Percentiles rank a stretch among this genome's conserved stretches.
Conservation (phyloP, 2,329 filamentous ascomycete genomes). For the Fusarium acutatum region DNA sequence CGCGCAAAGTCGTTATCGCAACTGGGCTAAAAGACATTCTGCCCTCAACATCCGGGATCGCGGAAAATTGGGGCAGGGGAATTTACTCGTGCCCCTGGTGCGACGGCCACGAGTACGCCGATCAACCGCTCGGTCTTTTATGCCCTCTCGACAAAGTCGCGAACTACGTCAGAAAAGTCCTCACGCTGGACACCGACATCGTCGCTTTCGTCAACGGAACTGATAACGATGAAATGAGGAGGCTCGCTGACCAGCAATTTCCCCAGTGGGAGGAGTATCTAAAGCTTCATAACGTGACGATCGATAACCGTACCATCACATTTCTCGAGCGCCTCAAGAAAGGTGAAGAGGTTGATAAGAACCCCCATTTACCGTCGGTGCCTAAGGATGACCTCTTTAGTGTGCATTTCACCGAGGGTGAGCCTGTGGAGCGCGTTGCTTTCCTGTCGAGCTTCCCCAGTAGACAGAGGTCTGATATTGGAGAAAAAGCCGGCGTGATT, state of each 20-base stretch:
- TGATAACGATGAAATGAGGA: conserved; percentile 55
- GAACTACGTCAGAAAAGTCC: conserved; percentile 58
- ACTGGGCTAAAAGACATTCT: conserved; percentile 66
- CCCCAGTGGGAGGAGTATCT: conserved; percentile 61
- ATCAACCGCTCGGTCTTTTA: conserved; percentile 65
- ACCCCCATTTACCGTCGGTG: conserved; percentile 53
- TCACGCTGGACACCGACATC: conserved; percentile 64
- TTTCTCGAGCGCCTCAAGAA: conserved; percentile 57
- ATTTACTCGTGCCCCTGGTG: conserved; percentile 74
- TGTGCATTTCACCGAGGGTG: conserved; percentile 60
- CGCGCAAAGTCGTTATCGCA: conserved; percentile 65
- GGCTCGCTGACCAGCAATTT: conserved; percentile 49
- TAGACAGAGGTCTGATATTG: conserved; percentile 58
- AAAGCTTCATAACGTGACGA: conserved; percentile 56
- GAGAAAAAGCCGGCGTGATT: conserved; percentile 56
- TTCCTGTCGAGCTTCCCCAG: conserved; percentile 61
- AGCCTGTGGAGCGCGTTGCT: conserved; percentile 55
- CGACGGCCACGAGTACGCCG: conserved; percentile 68
- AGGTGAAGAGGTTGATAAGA: conserved; percentile 47
- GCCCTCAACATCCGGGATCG: conserved; percentile 62
- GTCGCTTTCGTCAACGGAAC: conserved; percentile 69
- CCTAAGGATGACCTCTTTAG: conserved; percentile 64
- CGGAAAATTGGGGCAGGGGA: conserved; percentile 65
- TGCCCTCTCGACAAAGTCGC: conserved; percentile 55
- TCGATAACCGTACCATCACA: conserved; percentile 65